Evolutionary conservation across 495 filamentous ascomycete species (phyloP).

Genomic region (Cercophora sp.): DNA sequence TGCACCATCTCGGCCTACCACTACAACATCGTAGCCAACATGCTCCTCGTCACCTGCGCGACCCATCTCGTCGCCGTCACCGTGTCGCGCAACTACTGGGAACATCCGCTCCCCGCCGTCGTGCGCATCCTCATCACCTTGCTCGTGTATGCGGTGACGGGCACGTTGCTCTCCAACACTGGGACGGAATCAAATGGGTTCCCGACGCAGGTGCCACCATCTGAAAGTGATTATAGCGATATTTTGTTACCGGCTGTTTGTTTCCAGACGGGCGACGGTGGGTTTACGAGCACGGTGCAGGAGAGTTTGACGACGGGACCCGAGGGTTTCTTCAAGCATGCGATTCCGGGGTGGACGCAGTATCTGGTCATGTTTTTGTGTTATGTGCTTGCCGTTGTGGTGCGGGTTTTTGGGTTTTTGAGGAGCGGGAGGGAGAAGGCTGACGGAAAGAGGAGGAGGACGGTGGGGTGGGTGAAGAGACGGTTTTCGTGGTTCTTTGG

Average conservation of each 20-base stretch:
- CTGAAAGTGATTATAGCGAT: constrained; percentile 16
- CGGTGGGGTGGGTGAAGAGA: neutral
- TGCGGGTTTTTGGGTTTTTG: constrained; percentile 22
- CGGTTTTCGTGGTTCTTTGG: constrained; percentile 5
- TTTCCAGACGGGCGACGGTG: constrained; percentile 20
- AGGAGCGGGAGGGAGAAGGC: constrained; percentile 17
- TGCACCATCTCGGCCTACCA: constrained; percentile 41
- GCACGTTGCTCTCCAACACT: constrained; percentile 28
- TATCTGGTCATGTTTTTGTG: constrained; percentile 30
- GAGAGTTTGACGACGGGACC: constrained; percentile 9
- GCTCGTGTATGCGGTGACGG: constrained; percentile 26
- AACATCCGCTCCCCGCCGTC: constrained; percentile 22
- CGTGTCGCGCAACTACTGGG: constrained; percentile 34
- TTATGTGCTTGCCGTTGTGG: constrained; percentile 23
- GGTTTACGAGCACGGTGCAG: constrained; percentile 9
- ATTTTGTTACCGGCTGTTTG: constrained; percentile 32
- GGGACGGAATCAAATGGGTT: constrained; percentile 21
- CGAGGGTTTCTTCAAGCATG: constrained; percentile 17
- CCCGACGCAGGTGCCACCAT: constrained; percentile 23
- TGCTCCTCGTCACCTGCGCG: constrained; percentile 37
- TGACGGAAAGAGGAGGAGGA: constrained; percentile 10
- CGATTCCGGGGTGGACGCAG: constrained; percentile 29
- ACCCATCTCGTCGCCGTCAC: constrained; percentile 37
- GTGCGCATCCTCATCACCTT: constrained; percentile 26
- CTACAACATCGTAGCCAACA: constrained; percentile 40